Evolutionary conservation across 176 grass and related monocot genomes (phyloP), one percentile per base, ranked within the genome.

Genomic region (Zea luxurians): DNA sequence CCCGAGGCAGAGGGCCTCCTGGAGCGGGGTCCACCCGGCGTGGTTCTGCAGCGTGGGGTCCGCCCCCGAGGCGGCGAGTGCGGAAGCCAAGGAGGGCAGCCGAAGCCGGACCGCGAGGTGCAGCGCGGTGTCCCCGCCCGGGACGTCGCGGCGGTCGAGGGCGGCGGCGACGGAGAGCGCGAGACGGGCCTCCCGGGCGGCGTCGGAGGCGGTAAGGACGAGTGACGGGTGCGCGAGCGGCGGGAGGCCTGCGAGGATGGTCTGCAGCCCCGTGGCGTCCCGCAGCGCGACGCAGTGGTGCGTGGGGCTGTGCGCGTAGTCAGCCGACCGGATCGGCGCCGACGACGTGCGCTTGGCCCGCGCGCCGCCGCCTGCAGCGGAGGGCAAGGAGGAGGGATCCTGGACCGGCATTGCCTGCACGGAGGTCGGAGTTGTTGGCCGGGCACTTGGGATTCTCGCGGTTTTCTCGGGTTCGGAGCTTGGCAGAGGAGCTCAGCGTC

Each of bases 21-120:
- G 95, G 20, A 97, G 91, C 69, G 95, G 87, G 2, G 95, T 92
- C 95, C 95, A 97, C 21, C 95, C 95, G 12, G 95, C 77, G 41
- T 88, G 79, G 73, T 94, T 97, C 82, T 97, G 95, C 12, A 97
- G 95, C 44, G 95, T 92, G 38, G 95, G 95, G 72, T 97, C 95
- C 1, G 95, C 89, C 16, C 95, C 95, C 4, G 87, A 78, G 40
- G 34, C 37, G 44, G 88, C 61, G 58, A 97, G 87, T 5, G 81
- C 69, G 17, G 86, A 83, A 8, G 73, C 87, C 1, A 88, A 55
- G 37, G 85, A 74, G 0, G 87, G 52, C 13, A 90, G 89, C 13
- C 86, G 66, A 8, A 97, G 91, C 8, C 91, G 89, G 37, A 94
- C 89, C 0, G 95, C 87, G 74, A 98, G 85, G 83, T 98, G 95